Conservation (phyloP, 2,329 filamentous ascomycete genomes). For the Xylariaceae sp. region DNA sequence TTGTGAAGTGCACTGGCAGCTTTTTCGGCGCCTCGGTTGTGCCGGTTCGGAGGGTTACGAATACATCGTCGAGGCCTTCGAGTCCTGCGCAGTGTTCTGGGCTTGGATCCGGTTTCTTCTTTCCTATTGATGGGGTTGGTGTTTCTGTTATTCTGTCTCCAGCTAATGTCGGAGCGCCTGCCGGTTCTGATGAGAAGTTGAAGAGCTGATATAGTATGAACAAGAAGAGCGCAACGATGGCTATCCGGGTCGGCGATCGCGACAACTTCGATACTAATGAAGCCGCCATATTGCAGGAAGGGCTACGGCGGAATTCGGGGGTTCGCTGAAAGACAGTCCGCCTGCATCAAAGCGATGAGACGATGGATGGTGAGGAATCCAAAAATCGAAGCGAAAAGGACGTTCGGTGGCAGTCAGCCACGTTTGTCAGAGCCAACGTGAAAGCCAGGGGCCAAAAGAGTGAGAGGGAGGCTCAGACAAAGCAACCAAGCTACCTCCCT, state of each 20-base stretch:
- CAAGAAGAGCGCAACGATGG: constrained; percentile 15
- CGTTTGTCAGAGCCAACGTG: background rate
- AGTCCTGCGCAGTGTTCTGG: constrained; percentile 21
- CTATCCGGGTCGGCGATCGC: constrained; percentile 17
- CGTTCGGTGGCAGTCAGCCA: background rate
- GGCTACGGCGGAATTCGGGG: background rate
- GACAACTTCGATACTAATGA: constrained; percentile 11
- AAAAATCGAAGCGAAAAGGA: background rate
- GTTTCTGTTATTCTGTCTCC: background rate
- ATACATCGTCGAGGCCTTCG: constrained; percentile 45
- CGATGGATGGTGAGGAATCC: background rate
- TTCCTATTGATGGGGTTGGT: background rate
- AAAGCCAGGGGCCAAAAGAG: constrained; percentile 9
- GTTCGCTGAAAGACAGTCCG: constrained; percentile 4
- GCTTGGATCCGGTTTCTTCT: background rate
- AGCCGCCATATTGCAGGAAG: constrained; percentile 6
- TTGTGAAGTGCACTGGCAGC: constrained; percentile 50
- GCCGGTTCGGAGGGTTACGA: constrained; percentile 56
- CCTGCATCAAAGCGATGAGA: constrained; percentile 8
- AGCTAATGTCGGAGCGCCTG: background rate
- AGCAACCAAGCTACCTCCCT: constrained; percentile 13
- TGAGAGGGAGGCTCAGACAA: constrained; percentile 8
- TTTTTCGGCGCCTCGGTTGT: constrained; percentile 54
- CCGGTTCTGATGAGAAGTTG: constrained; percentile 15
- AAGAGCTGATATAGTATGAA: constrained; percentile 22